phyloP scores from a whole-genome alignment of 1,284 basidiomycete species.

The Pseudozyma flocculosa region DNA sequence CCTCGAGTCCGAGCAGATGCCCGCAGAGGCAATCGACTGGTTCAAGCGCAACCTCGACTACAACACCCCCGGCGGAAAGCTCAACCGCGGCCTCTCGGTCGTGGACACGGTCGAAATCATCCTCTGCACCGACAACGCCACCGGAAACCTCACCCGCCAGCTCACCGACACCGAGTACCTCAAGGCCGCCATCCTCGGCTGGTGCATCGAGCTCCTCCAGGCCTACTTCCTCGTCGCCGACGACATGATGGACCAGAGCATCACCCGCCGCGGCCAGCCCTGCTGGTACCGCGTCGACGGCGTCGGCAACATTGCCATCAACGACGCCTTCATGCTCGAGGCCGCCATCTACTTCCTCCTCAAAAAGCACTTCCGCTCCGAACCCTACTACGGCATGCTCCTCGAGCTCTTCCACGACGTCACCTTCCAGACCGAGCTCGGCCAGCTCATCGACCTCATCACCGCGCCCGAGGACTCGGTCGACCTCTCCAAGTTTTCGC shows the following conservation, averaged over 20 bases:
- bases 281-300: slow-evolving; percentile 75
- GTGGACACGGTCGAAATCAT: slow-evolving; percentile 91
- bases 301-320: slow-evolving; percentile 87
- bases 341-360: slow-evolving; percentile 87
- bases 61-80: slow-evolving; percentile 94
- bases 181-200: slow-evolving; percentile 85
- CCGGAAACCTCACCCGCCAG: slow-evolving; percentile 60
- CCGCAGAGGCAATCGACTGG: slow-evolving; percentile 79
- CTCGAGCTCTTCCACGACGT: slow-evolving; percentile 89
- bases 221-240: slow-evolving; percentile 97
- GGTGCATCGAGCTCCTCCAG: slow-evolving; percentile 97
- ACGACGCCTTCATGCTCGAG: slow-evolving; percentile 96
- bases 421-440: slow-evolving; percentile 92
- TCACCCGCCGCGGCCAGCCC: slow-evolving; percentile 95
- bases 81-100: slow-evolving; percentile 92
- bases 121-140: slow-evolving; percentile 63
- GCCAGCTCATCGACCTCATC: slow-evolving; percentile 91
- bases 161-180: slow-evolving; percentile 69
- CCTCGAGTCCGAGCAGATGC: slow-evolving; percentile 66
- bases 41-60: slow-evolving; percentile 74
- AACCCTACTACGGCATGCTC: slow-evolving; percentile 82
- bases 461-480: slow-evolving; percentile 88
- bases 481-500: slow-evolving; percentile 82
- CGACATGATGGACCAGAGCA: slow-evolving; percentile 94
- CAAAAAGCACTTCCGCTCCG: slow-evolving; percentile 80